These are phyloP conservation scores for Malbranchea zuffiana DNA, from an alignment of 2,329 filamentous ascomycete genomes.

Conservation along the genomic window DNA sequence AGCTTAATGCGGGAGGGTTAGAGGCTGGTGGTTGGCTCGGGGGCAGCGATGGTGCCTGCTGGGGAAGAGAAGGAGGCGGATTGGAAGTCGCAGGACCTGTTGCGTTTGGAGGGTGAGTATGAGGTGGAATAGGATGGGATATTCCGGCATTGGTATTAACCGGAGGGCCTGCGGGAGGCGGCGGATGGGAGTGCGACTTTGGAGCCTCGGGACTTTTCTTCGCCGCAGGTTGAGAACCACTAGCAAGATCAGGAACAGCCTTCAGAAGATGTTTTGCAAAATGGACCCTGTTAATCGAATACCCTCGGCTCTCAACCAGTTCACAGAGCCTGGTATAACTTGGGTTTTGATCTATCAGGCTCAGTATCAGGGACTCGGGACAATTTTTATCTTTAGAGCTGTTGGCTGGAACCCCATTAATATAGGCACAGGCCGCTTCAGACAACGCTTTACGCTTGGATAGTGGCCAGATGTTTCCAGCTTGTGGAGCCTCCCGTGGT, in stretches of 20 bases:
- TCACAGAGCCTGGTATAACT: conserved; percentile 47
- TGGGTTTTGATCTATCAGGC: conserved; percentile 43
- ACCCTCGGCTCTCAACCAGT: conserved; percentile 39
- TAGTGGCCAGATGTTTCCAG: conserved; percentile 40
- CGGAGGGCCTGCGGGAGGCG: too few relatives aligned
- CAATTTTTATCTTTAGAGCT: conserved; percentile 24
- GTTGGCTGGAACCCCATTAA: conserved; percentile 37
- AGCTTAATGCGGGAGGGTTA: too few relatives aligned
- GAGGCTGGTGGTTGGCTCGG: too few relatives aligned
- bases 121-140: too few relatives aligned
- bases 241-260: conserved; percentile 21
- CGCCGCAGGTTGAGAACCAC: conserved; percentile 27
- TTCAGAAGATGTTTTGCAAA: conserved; percentile 42
- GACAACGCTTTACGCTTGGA: conserved; percentile 41
- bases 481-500: conserved; percentile 9
- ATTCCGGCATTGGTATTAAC: too few relatives aligned
- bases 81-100: too few relatives aligned
- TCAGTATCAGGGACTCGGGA: conserved; percentile 32
- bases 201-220: conserved; percentile 26
- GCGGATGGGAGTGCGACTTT: neutral
- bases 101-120: too few relatives aligned
- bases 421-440: conserved; percentile 38
- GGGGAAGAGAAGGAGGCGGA: too few relatives aligned
- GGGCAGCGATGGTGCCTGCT: too few relatives aligned
- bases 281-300: conserved; percentile 41